Conservation (phyloP, 1,284 basidiomycete genomes). For the Inonotus hispidus region DNA sequence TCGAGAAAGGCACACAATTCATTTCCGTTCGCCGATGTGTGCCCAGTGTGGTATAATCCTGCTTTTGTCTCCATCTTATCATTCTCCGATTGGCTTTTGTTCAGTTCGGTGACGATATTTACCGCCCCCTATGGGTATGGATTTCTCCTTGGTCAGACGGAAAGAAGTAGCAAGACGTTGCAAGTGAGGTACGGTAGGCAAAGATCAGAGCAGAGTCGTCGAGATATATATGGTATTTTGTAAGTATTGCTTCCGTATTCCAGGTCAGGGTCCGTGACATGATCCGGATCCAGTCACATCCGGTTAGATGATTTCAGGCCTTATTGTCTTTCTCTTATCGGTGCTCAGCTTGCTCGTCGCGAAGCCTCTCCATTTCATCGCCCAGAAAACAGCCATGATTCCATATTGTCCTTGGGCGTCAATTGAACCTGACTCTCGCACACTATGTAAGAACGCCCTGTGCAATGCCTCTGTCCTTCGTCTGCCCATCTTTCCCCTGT, state of each 20-base stretch:
- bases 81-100: neutral
- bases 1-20: neutral
- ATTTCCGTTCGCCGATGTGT: neutral
- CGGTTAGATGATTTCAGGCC: slow-evolving; percentile 7
- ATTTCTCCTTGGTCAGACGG: too few species aligned
- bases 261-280: neutral
- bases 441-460: slow-evolving; percentile 2
- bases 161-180: too few species aligned
- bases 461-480: neutral
- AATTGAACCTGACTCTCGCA: neutral
- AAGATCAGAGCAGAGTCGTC: too few species aligned
- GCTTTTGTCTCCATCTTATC: neutral
- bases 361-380: slow-evolving; percentile 3
- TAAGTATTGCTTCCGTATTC: neutral
- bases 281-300: slow-evolving; percentile 3
- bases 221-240: too few species aligned
- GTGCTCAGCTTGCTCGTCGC: neutral
- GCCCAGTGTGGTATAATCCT: neutral
- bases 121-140: neutral
- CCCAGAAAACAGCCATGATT: neutral
- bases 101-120: neutral
- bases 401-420: slow-evolving; percentile 1
- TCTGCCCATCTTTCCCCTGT: neutral
- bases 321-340: neutral
- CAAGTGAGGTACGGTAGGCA: too few species aligned